A percentile compares a stretch with the other conserved stretches of the same genome.
These are phyloP conservation scores for Phlebiopsis flavidoalba DNA, from an alignment of 768 basidiomycete species.

Conservation along the genomic window DNA sequence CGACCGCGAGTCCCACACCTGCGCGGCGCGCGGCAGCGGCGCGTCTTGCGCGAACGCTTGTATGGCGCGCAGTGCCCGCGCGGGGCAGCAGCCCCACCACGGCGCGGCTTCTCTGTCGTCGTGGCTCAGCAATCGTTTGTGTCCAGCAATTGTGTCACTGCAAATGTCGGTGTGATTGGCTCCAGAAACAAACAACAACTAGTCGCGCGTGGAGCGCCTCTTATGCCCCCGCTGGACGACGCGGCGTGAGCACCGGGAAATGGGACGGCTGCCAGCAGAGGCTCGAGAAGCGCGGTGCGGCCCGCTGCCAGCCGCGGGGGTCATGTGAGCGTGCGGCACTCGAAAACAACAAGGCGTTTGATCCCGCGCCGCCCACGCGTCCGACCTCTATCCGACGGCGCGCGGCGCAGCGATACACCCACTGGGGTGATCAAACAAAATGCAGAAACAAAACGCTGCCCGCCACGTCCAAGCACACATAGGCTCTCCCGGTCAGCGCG, in stretches of 20 bases:
- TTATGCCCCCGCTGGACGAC: background rate
- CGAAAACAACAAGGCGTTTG: background rate
- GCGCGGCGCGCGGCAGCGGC: slow-evolving; percentile 31
- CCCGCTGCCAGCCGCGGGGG: background rate
- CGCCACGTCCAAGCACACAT: background rate
- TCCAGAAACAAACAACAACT: background rate
- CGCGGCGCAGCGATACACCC: too few relatives aligned
- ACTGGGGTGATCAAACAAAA: too few relatives aligned
- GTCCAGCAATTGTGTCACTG: background rate
- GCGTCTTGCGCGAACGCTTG: slow-evolving; percentile 18
- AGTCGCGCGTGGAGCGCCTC: background rate
- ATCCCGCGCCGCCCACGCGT: background rate
- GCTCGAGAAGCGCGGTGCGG: background rate
- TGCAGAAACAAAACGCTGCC: too few relatives aligned
- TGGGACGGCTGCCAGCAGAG: background rate
- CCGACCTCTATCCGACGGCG: too few relatives aligned
- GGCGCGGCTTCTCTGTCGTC: background rate
- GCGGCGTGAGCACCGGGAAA: background rate
- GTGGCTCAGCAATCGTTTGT: slow-evolving; percentile 1
- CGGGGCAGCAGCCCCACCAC: background rate
- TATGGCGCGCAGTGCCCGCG: slow-evolving; percentile 7
- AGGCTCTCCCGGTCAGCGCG: background rate
- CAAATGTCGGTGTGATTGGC: background rate
- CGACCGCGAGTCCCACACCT: slow-evolving; percentile 79
- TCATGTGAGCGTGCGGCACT: background rate